Evolutionary conservation across 331 rosid species (phyloP).

Genomic region (Saraca asoca): DNA sequence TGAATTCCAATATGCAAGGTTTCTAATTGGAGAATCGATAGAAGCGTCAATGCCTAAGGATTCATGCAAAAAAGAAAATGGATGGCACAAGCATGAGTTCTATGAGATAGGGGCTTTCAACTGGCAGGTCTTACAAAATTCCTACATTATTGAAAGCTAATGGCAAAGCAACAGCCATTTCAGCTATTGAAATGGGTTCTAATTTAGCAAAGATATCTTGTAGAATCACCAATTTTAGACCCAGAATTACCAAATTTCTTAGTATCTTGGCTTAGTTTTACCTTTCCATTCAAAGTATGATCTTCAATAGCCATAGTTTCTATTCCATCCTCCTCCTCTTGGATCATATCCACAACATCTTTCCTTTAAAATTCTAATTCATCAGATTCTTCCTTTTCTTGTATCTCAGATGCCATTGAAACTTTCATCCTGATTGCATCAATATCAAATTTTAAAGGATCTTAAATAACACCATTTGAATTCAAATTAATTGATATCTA

Average conservation of each 20-base stretch:
- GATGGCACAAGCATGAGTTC: slow-evolving; percentile 74
- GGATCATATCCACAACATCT: slow-evolving; percentile 52
- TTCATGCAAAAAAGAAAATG: slow-evolving; percentile 79
- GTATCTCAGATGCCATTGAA: slow-evolving; percentile 53
- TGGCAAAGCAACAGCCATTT: slow-evolving; percentile 56
- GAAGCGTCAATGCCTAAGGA: slow-evolving; percentile 87
- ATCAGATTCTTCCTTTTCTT: slow-evolving; percentile 57
- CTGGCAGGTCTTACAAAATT: slow-evolving; percentile 80
- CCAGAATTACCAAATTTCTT: slow-evolving; percentile 69
- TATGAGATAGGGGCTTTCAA: slow-evolving; percentile 92
- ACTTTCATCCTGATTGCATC: slow-evolving; percentile 69
- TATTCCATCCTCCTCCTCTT: slow-evolving; percentile 64
- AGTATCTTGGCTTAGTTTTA: slow-evolving; percentile 63
- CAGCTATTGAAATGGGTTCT: slow-evolving; percentile 66
- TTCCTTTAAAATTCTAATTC: slow-evolving; percentile 65
- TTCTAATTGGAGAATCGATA: slow-evolving; percentile 87
- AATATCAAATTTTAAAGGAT: slow-evolving; percentile 67
- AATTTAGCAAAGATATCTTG: slow-evolving; percentile 71
- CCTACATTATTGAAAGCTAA: slow-evolving; percentile 62
- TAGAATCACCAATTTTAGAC: slow-evolving; percentile 75
- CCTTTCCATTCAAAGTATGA: slow-evolving; percentile 61
- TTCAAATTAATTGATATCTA: too few relatives aligned
- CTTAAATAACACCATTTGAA: too few relatives aligned
- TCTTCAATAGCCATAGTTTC: slow-evolving; percentile 56
- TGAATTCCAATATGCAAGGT: slow-evolving; percentile 95